phyloP scores from a whole-genome alignment of 495 filamentous ascomycete species.

The Tirmania nivea region DNA sequence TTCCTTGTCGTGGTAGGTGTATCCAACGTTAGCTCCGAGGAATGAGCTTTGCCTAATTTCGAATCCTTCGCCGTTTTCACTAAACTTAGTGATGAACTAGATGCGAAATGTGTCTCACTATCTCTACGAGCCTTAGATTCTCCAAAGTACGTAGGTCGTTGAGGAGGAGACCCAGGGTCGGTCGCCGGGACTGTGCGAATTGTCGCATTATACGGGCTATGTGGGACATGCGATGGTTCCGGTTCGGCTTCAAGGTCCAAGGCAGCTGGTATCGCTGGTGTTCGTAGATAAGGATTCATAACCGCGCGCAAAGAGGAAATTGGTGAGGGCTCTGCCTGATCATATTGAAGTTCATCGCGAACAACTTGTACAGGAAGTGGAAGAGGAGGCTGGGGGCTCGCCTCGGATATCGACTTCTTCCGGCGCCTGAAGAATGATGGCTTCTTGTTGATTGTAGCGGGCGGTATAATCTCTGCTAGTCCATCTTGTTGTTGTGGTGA shows the following conservation, averaged over 20 bases:
- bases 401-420: slow-evolving; percentile 61
- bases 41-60: not conserved
- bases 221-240: slow-evolving; percentile 8
- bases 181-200: slow-evolving; percentile 19
- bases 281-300: slow-evolving; percentile 64
- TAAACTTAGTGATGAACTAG: not conserved
- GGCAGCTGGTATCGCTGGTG: slow-evolving; percentile 11
- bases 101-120: not conserved
- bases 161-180: slow-evolving; percentile 14
- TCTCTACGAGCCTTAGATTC: slow-evolving; percentile 2
- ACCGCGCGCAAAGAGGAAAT: slow-evolving; percentile 68
- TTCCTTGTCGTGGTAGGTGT: not conserved
- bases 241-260: not conserved
- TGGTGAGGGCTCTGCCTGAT: slow-evolving; percentile 40
- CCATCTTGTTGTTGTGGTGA: slow-evolving; percentile 26
- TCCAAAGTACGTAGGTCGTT: slow-evolving; percentile 18
- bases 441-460: slow-evolving; percentile 57
- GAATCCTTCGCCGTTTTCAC: not conserved
- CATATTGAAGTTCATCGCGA: slow-evolving; percentile 20
- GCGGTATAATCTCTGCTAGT: slow-evolving; percentile 21
- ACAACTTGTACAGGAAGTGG: slow-evolving; percentile 19
- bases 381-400: slow-evolving; percentile 28
- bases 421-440: slow-evolving; percentile 81
- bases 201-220: slow-evolving; percentile 12
- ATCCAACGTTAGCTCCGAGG: not conserved